Conservation (phyloP, 176 grass and related monocot species). For the Raddia distichophylla region DNA sequence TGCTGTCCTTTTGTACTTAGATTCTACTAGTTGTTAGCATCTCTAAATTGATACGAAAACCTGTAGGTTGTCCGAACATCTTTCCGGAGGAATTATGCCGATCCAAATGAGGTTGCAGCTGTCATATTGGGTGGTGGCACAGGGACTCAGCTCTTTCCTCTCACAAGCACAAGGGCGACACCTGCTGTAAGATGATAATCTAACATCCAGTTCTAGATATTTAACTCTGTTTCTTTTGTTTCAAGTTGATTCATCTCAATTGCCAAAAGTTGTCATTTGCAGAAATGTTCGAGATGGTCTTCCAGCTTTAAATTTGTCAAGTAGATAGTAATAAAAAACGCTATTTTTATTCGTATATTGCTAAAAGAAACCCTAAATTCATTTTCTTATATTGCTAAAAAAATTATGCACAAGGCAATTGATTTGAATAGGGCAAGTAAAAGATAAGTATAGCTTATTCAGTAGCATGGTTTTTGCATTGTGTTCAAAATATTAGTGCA, state of each 20-base stretch:
- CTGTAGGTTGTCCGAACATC: conserved; percentile 59
- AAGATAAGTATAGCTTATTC: conserved; percentile 29
- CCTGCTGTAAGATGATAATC: conserved; percentile 68
- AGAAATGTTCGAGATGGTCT: conserved; percentile 9
- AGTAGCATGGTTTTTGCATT: neutral
- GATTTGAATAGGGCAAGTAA: conserved; percentile 14
- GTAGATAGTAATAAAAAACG: neutral
- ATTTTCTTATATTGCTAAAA: neutral
- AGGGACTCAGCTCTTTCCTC: conserved; percentile 80
- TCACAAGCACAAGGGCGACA: conserved; percentile 91
- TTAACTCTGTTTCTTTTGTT: neutral
- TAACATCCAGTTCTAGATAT: neutral
- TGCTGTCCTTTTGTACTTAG: neutral
- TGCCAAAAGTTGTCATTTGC: neutral
- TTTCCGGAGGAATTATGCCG: conserved; percentile 61
- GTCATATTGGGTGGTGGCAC: conserved; percentile 90
- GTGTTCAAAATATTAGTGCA: conserved; percentile 31
- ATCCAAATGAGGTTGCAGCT: conserved; percentile 78
- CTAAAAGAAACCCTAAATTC: neutral
- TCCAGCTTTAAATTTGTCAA: conserved; percentile 21
- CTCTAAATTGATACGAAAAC: conserved; percentile 22
- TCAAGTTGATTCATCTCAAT: neutral
- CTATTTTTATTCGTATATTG: neutral
- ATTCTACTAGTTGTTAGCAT: neutral
- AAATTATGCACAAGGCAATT: conserved; percentile 24